Evolutionary conservation across 164 flowering plant genomes (phyloP), one percentile per base, ranked within the genome.

Genomic region (Liquidambar formosana): DNA sequence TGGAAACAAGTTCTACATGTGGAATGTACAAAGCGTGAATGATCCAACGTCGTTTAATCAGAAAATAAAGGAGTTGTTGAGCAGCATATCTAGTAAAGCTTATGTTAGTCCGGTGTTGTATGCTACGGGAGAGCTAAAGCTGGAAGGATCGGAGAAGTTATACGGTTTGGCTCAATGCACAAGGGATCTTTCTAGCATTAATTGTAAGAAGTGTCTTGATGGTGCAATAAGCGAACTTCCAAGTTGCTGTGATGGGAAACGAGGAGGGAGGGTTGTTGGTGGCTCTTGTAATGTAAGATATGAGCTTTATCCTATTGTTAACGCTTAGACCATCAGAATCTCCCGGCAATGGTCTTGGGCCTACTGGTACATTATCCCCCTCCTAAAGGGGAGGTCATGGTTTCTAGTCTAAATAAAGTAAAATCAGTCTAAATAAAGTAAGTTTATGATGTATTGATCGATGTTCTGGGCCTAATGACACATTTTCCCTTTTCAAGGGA

Each of bases 131-230:
- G 78, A 78, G n/a, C 0, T 26, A 8, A 44, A 66, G 58, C 64
- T 77, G 0, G 75, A 57, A 0, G 61, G 51, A 10, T 48, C 58
- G 0, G 23, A 58, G 65, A 83, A 71, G 26, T 46, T 87, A 2
- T 87, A 87, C 62, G 83, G 83, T n/a, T 57, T 82, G 61, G 80
- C 71, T 61, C 91, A 87, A 70, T 85, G 89, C 68, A 87, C 84
- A 2, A 79, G 81, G 60, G 86, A 85, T 56, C 70, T 88, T 0
- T 67, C 78, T 0, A 51, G 61, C 1, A 18, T 8, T 26, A 77
- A 73, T 26, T 88, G 92, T 45, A 72, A 71, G 78, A 73, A 64
- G 57, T 88, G 92, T 44, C 71, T 88, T 28, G 80, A 80, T 10
- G 77, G 64, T 22, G 81, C 79, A 1, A 57, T 84, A 8, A 66